phyloP scores from a whole-genome alignment of 345 rosid species.

The Trapa bicornis region DNA sequence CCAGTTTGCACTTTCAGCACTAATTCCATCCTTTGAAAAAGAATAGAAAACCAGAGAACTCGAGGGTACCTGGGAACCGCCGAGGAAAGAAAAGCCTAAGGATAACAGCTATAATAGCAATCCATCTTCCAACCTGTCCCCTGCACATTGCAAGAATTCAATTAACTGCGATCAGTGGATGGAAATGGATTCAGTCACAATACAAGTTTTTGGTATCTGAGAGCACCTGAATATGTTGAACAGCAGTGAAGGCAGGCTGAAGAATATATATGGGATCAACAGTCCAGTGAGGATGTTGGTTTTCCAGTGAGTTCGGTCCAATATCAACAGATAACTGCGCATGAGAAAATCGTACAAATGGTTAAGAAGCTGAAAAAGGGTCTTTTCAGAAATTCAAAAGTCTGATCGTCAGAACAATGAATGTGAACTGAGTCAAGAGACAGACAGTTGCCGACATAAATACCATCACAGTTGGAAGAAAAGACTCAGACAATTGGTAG shows the following conservation, averaged over 20 bases:
- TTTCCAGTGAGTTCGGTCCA: conserved; percentile 93
- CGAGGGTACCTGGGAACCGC: conserved; percentile 53
- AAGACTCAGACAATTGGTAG: too few species aligned
- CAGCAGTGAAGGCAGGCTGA: conserved; percentile 59
- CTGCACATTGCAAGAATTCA: conserved; percentile 21
- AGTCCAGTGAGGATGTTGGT: conserved; percentile 88
- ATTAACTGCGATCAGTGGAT: not conserved
- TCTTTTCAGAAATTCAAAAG: too few species aligned
- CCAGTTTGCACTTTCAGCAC: not conserved
- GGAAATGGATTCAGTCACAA: not conserved
- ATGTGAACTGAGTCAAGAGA: too few species aligned
- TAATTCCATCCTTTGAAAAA: not conserved
- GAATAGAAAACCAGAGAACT: not conserved
- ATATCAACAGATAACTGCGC: conserved; percentile 68
- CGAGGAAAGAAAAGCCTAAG: conserved; percentile 70
- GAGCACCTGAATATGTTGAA: conserved; percentile 65
- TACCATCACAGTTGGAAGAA: too few species aligned
- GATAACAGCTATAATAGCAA: conserved; percentile 67
- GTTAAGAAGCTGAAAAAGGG: too few species aligned
- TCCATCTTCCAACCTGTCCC: conserved; percentile 90
- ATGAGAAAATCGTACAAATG: conserved; percentile 4
- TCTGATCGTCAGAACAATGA: too few species aligned
- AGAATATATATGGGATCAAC: conserved; percentile 78
- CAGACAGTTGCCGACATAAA: too few species aligned
- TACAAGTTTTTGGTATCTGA: not conserved